Percentiles rank a stretch among this genome's conserved stretches.
phyloP scores from a whole-genome alignment of 768 basidiomycete genomes.

The Lactifluus rugatus region DNA sequence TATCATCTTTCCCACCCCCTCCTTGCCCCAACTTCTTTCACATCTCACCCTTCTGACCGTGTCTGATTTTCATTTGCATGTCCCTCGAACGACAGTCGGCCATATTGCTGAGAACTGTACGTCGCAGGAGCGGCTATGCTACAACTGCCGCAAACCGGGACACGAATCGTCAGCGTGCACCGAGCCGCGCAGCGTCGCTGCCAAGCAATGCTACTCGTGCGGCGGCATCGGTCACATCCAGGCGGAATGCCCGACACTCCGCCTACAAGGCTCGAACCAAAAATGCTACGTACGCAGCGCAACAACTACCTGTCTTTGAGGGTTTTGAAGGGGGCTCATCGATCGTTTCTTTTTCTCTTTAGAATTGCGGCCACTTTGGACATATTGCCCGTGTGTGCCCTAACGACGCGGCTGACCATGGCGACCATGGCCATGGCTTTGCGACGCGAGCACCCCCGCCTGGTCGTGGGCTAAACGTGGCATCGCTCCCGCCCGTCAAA shows the following conservation, averaged over 20 bases:
- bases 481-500: constrained; percentile 71
- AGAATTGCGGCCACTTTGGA: constrained; percentile 77
- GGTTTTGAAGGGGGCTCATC: background rate
- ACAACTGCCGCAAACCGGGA: constrained; percentile 92
- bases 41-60: background rate
- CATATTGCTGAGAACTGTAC: constrained; percentile 91
- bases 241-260: constrained; percentile 76
- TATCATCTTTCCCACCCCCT: background rate
- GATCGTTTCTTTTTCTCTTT: background rate
- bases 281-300: constrained; percentile 67
- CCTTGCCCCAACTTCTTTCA: background rate
- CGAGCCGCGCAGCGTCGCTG: constrained; percentile 67
- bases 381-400: constrained; percentile 76
- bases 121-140: constrained; percentile 82
- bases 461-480: constrained; percentile 64
- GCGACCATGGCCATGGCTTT: constrained; percentile 42
- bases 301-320: too few relatives aligned
- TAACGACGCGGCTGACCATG: constrained; percentile 33
- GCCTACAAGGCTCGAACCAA: constrained; percentile 56
- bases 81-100: constrained; percentile 46
- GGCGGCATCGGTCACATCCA: constrained; percentile 88
- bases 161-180: constrained; percentile 88
- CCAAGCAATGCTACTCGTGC: constrained; percentile 90
- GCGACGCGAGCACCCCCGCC: constrained; percentile 63
- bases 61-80: constrained; percentile 1